Evolutionary conservation across 192 early-diverging fungal genomes (phyloP).

Genomic region (Backusella macrospora): DNA sequence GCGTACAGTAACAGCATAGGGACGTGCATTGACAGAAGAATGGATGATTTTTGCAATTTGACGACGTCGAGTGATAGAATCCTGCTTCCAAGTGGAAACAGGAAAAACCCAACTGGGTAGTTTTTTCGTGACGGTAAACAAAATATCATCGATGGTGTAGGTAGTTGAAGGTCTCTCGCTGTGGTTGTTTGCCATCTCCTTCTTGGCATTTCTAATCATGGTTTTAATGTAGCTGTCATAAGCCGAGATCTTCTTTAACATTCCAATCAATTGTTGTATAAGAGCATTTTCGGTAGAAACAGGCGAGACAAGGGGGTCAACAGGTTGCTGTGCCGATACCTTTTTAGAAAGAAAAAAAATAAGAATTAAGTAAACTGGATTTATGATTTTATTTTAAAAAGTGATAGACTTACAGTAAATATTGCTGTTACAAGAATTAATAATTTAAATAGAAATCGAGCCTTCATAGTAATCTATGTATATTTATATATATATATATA

Average conservation of each 20-base stretch:
- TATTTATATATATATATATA: too few species aligned
- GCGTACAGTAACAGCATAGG: not conserved
- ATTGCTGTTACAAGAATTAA: not conserved
- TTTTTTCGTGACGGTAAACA: slow-evolving; percentile 1
- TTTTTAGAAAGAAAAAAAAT: not conserved
- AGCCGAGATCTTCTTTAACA: not conserved
- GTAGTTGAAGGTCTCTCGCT: slow-evolving; percentile 1
- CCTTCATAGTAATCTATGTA: not conserved
- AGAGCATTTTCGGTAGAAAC: not conserved
- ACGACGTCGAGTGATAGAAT: not conserved
- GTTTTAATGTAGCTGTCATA: not conserved
- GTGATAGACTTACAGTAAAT: not conserved
- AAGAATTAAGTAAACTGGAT: not conserved
- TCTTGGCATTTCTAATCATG: not conserved
- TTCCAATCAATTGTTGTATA: not conserved
- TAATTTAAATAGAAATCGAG: not conserved
- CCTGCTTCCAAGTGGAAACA: slow-evolving; percentile 8
- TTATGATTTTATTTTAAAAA: not conserved
- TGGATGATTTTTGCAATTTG: slow-evolving; percentile 3
- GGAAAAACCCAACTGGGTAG: slow-evolving; percentile 1
- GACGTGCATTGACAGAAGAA: not conserved
- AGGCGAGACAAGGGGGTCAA: slow-evolving; percentile 2
- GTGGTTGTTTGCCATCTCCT: not conserved
- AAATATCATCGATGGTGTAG: slow-evolving; percentile 5
- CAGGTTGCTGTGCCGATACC: not conserved